Base-by-base conservation (phyloP, 495 filamentous ascomycete genomes). In the Podospora australis region DNA sequence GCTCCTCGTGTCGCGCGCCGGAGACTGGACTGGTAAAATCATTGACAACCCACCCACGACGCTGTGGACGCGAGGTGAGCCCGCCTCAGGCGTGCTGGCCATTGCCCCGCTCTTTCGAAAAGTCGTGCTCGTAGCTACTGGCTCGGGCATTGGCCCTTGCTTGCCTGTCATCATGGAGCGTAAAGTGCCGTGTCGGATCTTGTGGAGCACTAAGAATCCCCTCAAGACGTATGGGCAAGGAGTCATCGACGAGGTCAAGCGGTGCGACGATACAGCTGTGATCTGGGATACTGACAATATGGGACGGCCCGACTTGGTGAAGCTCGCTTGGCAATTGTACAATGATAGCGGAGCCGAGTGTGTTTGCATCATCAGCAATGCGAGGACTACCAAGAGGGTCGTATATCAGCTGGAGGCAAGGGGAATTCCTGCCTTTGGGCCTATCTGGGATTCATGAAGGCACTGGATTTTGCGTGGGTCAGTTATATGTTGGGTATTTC, bases 361-460 rank as follows among this genome's bases (percentile, higher is more conserved):
- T 29, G 79, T 85, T 14, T 77, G 79, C 56, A 70, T 84, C 41
- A 82, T 88, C 56, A 78, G 75, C 52, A 88, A 88, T 62, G 78
- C 78, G 40, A 70, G 61, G 43, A 63, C 84, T 39, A 87, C 84
- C 32, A 69, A 70, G 51, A 73, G 74, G 55, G 66, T 86, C 9
- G 79, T 84, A 4, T 84, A 79, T 65, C 77, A 75, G 29, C 67
- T 88, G 46, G 82, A 88, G 64, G 71, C 69, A 25, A 68, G 77
- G 45, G 80, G 82, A 1, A 64, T 84, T 28, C 76, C 80, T 22
- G 82, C 82, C 9, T 87, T 74, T 65, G 84, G 83, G 13, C 77
- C 84, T 11, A 83, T 88, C 55, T 88, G 83, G 60, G 84, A 88
- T 49, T 49, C 45, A 10, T 54, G 39, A 30, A 25, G 50, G n/a